Evolutionary conservation across 257 asterid genomes (phyloP), one percentile per base, ranked within the genome.

Genomic region (Paulownia fortunei): DNA sequence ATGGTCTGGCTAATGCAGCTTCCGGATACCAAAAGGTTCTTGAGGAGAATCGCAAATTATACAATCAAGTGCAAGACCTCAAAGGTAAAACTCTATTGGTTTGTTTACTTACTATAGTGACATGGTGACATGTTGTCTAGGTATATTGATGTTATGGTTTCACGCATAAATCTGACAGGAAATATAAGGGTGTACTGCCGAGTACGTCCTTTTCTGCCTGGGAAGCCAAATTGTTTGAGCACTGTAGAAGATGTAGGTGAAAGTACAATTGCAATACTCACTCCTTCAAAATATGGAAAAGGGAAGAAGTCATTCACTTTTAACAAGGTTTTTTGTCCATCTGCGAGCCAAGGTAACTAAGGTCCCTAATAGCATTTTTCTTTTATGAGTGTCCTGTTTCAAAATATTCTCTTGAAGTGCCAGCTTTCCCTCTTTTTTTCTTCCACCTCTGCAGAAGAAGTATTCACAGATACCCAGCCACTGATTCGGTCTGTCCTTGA

Each of bases 21-120:
- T 80, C 97, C 2, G 89, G 86, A 78, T 91, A 93, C 82, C 85
- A 88, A 55, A 90, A 81, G 87, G 91, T 92, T 82, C 83, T 93
- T 3, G 96, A 91, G 81, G 98, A 93, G 85, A 93, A 93, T 19
- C 82, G 96, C 39, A 93, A 93, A 82, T 85, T 93, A 55, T 93
- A 93, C 87, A 93, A 93, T 88, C 88, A 82, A 86, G 94, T 93
- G 76, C 98, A 92, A 84, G 98, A 93, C 83, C 94, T 93, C 59
- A 93, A 90, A 90, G 98, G 98, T 93, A 70, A 82, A 72, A 49
- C 32, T 60, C 64, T 61, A 21, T 42, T 49, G 13, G 73, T 59
- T 60, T 69, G 62, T n/a, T 34, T 58, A 54, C 62, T 64, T 73
- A 1, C 1, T 74, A 24, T 23, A 21, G 4, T 26, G 24, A 47